Evolutionary conservation across 257 asterid species (phyloP).

Genomic region (Capsicum pubescens): DNA sequence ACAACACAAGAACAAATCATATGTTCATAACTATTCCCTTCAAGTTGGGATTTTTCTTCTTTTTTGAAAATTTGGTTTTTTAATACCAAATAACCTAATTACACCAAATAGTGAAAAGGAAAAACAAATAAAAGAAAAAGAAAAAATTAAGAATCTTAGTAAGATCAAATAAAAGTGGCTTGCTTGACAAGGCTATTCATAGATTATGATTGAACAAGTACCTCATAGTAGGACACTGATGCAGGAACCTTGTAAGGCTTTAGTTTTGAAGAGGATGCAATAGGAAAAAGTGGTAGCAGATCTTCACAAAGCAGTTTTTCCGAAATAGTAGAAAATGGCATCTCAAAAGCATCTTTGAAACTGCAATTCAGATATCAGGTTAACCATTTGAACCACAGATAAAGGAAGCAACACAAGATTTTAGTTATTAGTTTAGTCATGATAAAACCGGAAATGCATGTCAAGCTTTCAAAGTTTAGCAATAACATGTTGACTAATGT

Average conservation of each 20-base stretch:
- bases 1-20: neutral
- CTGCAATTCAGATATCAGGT: slow-evolving; percentile 51
- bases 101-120: neutral
- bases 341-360: slow-evolving; percentile 86
- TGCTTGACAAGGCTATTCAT: slow-evolving; percentile 16
- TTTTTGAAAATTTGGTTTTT: neutral
- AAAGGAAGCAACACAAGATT: slow-evolving; percentile 21
- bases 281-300: slow-evolving; percentile 85
- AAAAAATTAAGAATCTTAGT: neutral
- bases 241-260: slow-evolving; percentile 51
- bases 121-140: neutral
- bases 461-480: slow-evolving; percentile 1
- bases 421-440: slow-evolving; percentile 21
- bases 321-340: slow-evolving; percentile 87
- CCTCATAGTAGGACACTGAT: slow-evolving; percentile 84
- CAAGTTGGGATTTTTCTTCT: neutral
- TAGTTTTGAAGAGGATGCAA: slow-evolving; percentile 46
- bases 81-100: slow-evolving; percentile 4
- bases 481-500: neutral
- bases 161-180: neutral
- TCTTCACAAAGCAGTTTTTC: slow-evolving; percentile 71
- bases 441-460: slow-evolving; percentile 11
- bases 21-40: neutral
- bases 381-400: slow-evolving; percentile 32
- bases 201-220: slow-evolving; percentile 31